Conservation (phyloP, 306 rosid species). For the Morella rubra region DNA sequence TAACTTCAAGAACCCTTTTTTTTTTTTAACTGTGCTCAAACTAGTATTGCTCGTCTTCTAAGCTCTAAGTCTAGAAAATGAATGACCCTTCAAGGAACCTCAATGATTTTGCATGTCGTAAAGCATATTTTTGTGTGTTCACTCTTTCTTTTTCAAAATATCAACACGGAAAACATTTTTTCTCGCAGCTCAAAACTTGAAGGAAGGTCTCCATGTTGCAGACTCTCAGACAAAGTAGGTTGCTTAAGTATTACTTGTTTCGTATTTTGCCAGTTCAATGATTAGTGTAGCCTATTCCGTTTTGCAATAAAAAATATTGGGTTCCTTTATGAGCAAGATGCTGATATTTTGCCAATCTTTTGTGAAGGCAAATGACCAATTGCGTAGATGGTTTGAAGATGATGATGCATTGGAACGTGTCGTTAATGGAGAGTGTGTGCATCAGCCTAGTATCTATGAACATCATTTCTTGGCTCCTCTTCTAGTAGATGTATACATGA, state of each 20-base stretch:
- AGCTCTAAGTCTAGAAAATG: not conserved
- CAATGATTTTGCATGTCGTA: not conserved
- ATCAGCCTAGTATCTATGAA: conserved; percentile 2
- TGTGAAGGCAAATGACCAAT: conserved; percentile 72
- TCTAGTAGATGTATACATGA: conserved; percentile 8
- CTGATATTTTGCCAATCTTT: conserved; percentile 31
- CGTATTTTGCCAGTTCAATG: conserved; percentile 14
- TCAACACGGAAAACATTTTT: conserved; percentile 8
- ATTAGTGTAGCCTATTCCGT: conserved; percentile 15
- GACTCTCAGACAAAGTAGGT: conserved; percentile 96
- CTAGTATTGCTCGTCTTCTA: conserved; percentile 13
- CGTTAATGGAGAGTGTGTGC: conserved; percentile 81
- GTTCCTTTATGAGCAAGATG: conserved; percentile 19
- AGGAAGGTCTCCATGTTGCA: conserved; percentile 78
- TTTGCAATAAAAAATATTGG: conserved; percentile 17
- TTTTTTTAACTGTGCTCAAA: conserved; percentile 13
- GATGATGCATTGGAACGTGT: conserved; percentile 93
- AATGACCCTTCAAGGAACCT: not conserved
- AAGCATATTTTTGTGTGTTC: no score
- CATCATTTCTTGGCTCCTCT: conserved; percentile 7
- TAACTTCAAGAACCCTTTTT: conserved; percentile 29
- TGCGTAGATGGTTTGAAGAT: conserved; percentile 77
- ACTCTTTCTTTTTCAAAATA: no score
- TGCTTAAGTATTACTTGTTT: conserved; percentile 15
- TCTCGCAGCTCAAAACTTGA: conserved; percentile 84